Evolutionary conservation across 345 rosid genomes (phyloP).

Genomic region (Gossypium herbaceum): DNA sequence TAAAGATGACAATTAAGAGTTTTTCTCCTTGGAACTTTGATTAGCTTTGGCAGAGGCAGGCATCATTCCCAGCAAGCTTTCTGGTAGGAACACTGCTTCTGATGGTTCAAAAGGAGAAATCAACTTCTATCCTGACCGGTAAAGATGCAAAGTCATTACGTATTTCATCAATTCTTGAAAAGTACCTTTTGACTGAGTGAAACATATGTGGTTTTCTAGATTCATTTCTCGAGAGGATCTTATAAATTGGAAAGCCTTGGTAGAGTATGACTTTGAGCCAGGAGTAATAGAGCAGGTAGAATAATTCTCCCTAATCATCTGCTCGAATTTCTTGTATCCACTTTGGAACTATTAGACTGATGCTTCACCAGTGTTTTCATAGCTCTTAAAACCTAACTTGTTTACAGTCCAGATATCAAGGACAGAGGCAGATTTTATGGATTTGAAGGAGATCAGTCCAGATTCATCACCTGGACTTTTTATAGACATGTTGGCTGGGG

Average conservation of each 20-base stretch:
- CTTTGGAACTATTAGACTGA: constrained; percentile 4
- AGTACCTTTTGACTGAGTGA: not conserved
- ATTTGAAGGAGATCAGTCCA: constrained; percentile 55
- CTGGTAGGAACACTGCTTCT: constrained; percentile 22
- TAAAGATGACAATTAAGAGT: not conserved
- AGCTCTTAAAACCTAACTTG: constrained; percentile 67
- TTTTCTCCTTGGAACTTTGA: constrained; percentile 17
- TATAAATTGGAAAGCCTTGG: constrained; percentile 78
- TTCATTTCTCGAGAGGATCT: constrained; percentile 65
- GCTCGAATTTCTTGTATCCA: not conserved
- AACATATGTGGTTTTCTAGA: constrained; percentile 35
- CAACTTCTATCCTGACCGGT: constrained; percentile 67
- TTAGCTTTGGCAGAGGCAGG: constrained; percentile 87
- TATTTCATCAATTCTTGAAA: not conserved
- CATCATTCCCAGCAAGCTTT: constrained; percentile 56
- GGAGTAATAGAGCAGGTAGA: constrained; percentile 56
- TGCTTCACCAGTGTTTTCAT: constrained; percentile 26
- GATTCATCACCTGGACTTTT: constrained; percentile 58
- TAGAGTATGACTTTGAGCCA: constrained; percentile 52
- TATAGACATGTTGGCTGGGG: constrained; percentile 64
- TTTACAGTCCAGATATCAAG: constrained; percentile 96
- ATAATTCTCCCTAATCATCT: constrained; percentile 9
- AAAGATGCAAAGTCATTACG: not conserved
- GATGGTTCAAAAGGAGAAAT: constrained; percentile 25
- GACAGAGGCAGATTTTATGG: constrained; percentile 68